Percentiles rank a stretch among this genome's conserved stretches.
These are phyloP conservation scores for Pestalotiopsis sp. DNA, from an alignment of 2,329 filamentous ascomycete genomes.

Conservation along the genomic window DNA sequence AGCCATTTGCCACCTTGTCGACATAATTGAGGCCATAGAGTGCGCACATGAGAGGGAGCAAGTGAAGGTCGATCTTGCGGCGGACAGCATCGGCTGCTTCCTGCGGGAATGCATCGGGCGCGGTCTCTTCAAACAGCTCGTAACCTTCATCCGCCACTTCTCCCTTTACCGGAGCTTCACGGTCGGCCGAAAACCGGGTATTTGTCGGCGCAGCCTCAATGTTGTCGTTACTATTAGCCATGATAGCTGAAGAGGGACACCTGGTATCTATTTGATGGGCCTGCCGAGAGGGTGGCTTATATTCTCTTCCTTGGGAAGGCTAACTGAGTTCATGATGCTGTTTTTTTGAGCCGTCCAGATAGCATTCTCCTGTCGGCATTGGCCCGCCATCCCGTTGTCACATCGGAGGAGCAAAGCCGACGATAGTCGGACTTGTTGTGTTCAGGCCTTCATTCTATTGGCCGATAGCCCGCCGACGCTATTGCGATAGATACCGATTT, in stretches of 20 bases:
- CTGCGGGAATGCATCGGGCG: slow-evolving; percentile 17
- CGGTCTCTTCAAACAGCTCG: slow-evolving; percentile 24
- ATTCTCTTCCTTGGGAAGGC: neutral
- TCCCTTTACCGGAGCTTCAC: slow-evolving; percentile 16
- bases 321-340: too few species aligned
- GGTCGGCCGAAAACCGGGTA: neutral
- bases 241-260: too few species aligned
- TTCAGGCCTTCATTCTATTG: neutral
- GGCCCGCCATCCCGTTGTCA: neutral
- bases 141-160: slow-evolving; percentile 25
- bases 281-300: neutral
- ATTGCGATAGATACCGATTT: neutral
- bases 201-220: neutral
- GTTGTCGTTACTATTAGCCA: neutral
- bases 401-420: neutral
- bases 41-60: slow-evolving; percentile 57
- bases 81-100: slow-evolving; percentile 22
- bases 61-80: slow-evolving; percentile 46
- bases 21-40: slow-evolving; percentile 63
- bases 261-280: too few species aligned
- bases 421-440: neutral
- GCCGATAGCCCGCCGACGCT: neutral
- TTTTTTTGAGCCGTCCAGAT: neutral
- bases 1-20: slow-evolving; percentile 37
- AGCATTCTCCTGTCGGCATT: neutral